These are phyloP conservation scores for Boletus mariae DNA, from an alignment of 1,284 basidiomycete species.

Conservation along the genomic window DNA sequence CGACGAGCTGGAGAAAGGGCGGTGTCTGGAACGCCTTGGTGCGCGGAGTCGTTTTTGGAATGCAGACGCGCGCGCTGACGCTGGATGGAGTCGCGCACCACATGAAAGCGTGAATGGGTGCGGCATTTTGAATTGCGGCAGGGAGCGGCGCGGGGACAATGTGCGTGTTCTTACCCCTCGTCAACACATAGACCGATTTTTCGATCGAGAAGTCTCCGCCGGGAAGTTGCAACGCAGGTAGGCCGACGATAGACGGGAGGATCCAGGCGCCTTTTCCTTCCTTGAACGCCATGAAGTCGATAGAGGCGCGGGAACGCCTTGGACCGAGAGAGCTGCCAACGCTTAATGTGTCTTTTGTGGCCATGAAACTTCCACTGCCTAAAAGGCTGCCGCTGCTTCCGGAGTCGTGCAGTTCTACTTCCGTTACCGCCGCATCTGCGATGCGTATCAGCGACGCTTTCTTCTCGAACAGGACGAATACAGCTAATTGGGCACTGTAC, in stretches of 20 bases:
- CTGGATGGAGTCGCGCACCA: constrained; percentile 60
- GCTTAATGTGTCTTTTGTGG: constrained; percentile 23
- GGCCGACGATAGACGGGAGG: constrained; percentile 46
- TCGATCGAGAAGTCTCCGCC: constrained; percentile 18
- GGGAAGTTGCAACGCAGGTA: constrained; percentile 38
- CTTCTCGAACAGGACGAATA: constrained; percentile 80
- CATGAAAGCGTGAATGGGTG: constrained; percentile 51
- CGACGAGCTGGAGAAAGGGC: constrained; percentile 61
- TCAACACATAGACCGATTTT: constrained; percentile 57
- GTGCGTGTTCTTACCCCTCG: constrained; percentile 65
- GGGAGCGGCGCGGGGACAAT: constrained; percentile 66
- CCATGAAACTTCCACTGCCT: constrained; percentile 22
- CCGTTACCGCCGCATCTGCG: constrained; percentile 72
- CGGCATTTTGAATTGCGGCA: constrained; percentile 40
- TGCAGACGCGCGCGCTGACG: constrained; percentile 51
- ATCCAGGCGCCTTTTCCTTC: constrained; percentile 54
- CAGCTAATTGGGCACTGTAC: constrained; percentile 65
- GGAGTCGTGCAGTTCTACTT: constrained; percentile 65
- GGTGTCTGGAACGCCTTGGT: neutral
- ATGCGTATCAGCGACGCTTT: constrained; percentile 76
- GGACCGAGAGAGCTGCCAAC: constrained; percentile 15
- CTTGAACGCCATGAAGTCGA: constrained; percentile 46
- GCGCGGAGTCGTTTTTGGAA: constrained; percentile 20
- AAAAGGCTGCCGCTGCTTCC: constrained; percentile 27
- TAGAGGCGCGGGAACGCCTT: constrained; percentile 51